Conservation (phyloP, 345 rosid species). For the Rubroshorea leprosula region DNA sequence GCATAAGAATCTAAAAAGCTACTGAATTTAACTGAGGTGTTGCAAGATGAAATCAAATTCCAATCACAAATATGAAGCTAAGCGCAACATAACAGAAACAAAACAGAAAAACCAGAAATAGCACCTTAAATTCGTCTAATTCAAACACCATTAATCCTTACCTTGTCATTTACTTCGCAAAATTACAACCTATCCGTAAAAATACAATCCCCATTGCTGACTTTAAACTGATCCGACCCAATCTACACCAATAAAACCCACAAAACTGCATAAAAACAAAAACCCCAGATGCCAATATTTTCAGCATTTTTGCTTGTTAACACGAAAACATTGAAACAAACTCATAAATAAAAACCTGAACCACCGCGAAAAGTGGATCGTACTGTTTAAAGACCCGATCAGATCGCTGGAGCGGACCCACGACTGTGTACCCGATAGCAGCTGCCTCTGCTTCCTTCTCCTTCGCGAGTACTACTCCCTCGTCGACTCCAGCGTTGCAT, state of each 20-base stretch:
- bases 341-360: no score
- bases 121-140: no score
- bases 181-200: slow-evolving; percentile 77
- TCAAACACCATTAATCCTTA: slow-evolving; percentile 18
- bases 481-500: slow-evolving; percentile 24
- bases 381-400: slow-evolving; percentile 60
- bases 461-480: slow-evolving; percentile 55
- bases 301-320: not conserved
- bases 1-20: no score
- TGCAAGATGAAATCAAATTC: no score
- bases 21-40: no score
- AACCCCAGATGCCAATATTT: not conserved
- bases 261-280: slow-evolving; percentile 2
- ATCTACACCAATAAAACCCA: no score
- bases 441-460: no score
- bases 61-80: not conserved
- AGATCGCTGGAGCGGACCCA: slow-evolving; percentile 50
- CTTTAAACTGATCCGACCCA: slow-evolving; percentile 92
- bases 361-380: slow-evolving; percentile 81
- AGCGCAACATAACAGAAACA: no score
- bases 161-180: slow-evolving; percentile 94
- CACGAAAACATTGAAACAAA: not conserved
- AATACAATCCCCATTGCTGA: slow-evolving; percentile 83
- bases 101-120: no score
- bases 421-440: slow-evolving; percentile 74